Percentiles rank a stretch among this genome's conserved stretches.
Conservation (phyloP, 2,329 filamentous ascomycete species). For the Ophiocordyceps polyrhachis-furcata region DNA sequence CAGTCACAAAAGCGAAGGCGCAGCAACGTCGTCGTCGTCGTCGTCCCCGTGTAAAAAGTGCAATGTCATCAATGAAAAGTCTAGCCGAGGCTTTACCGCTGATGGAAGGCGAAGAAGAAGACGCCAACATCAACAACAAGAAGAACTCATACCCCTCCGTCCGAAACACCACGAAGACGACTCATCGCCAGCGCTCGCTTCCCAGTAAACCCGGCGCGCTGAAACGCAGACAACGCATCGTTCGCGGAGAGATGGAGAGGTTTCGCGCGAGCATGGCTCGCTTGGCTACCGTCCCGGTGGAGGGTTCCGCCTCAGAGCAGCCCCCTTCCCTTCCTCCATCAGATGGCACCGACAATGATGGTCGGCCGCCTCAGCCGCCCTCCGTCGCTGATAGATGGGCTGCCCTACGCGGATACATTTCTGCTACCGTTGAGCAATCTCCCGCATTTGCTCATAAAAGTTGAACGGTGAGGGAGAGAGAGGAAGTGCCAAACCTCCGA, state of each 20-base stretch:
- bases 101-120: conserved; percentile 19
- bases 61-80: conserved; percentile 36
- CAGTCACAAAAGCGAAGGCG: no score
- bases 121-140: no score
- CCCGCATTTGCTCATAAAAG: conserved; percentile 40
- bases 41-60: conserved; percentile 57
- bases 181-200: conserved; percentile 18
- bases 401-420: conserved; percentile 66
- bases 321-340: neutral
- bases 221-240: conserved; percentile 66
- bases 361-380: conserved; percentile 6
- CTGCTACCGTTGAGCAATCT: conserved; percentile 76
- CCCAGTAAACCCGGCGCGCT: conserved; percentile 59
- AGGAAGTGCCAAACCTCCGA: no score
- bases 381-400: conserved; percentile 51
- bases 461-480: conserved; percentile 3
- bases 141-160: no score
- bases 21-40: conserved; percentile 15
- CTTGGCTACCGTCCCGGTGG: conserved; percentile 29
- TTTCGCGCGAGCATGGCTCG: conserved; percentile 72
- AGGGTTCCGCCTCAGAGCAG: conserved; percentile 1
- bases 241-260: conserved; percentile 62
- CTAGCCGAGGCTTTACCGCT: conserved; percentile 68
- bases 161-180: conserved; percentile 16
- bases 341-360: conserved; percentile 3